These are phyloP conservation scores for Apiotrichum brassicae DNA, from an alignment of 1,284 basidiomycete genomes.

Conservation along the genomic window DNA sequence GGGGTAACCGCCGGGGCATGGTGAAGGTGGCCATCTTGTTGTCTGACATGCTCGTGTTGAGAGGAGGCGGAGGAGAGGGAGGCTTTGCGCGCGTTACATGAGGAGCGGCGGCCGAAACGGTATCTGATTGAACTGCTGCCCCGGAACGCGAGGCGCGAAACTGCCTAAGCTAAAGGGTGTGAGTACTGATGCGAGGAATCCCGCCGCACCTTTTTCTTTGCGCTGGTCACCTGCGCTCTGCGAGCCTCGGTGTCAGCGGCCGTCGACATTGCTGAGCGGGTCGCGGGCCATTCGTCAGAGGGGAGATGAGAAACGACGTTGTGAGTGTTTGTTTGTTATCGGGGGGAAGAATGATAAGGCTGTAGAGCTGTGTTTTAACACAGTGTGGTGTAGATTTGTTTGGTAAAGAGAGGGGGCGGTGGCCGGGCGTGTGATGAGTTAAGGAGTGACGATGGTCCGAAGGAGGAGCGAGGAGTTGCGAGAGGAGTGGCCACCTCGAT, in stretches of 20 bases:
- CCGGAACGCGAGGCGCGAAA: constrained; percentile 36
- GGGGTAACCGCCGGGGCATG: constrained; percentile 7
- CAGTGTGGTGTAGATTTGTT: not conserved
- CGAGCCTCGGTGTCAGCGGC: constrained; percentile 11
- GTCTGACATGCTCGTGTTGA: constrained; percentile 1
- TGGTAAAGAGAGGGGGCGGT: constrained; percentile 2
- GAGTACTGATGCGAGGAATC: too few relatives aligned
- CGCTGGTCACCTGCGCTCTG: constrained; percentile 33
- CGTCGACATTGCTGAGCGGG: constrained; percentile 3
- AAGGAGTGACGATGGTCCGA: constrained; percentile 15
- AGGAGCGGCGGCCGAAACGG: constrained; percentile 1
- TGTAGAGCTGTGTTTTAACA: not conserved
- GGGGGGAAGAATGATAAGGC: not conserved
- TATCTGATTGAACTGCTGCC: not conserved
- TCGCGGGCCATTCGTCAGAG: not conserved
- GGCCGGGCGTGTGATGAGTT: constrained; percentile 5
- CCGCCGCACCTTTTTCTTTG: constrained; percentile 33
- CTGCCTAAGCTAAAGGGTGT: constrained; percentile 29
- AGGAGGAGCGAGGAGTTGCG: not conserved
- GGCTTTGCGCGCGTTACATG: constrained; percentile 2
- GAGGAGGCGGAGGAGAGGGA: constrained; percentile 11
- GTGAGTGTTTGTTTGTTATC: not conserved
- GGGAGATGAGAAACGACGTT: not conserved
- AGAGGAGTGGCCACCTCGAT: not conserved
- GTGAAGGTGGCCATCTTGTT: constrained; percentile 3